A percentile compares a stretch with the other conserved stretches of the same genome.
Evolutionary conservation across 192 early-diverging fungal genomes (phyloP).

Genomic region (Coemansia reversa): DNA sequence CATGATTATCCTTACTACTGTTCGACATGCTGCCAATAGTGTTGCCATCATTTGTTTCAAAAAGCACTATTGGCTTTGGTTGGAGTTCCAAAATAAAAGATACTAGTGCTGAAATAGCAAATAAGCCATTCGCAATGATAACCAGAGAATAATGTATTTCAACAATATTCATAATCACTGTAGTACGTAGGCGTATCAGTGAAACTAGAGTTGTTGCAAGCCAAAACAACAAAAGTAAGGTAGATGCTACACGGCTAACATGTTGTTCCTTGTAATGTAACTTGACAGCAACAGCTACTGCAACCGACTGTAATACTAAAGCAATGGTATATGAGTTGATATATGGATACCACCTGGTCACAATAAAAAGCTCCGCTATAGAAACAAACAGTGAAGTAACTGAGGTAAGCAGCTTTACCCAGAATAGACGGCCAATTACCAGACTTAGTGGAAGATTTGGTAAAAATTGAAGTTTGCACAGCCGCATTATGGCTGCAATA

Average conservation of each 20-base stretch:
- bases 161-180: constrained; percentile 11
- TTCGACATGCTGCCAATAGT: constrained; percentile 6
- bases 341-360: not conserved
- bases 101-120: constrained; percentile 26
- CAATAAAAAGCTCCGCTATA: constrained; percentile 18
- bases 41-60: constrained; percentile 22
- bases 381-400: constrained; percentile 25
- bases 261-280: constrained; percentile 1
- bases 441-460: constrained; percentile 11
- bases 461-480: constrained; percentile 4
- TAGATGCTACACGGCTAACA: constrained; percentile 32
- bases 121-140: constrained; percentile 11
- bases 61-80: constrained; percentile 34
- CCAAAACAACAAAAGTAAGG: constrained; percentile 49
- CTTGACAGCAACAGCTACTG: constrained; percentile 24
- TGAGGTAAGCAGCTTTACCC: constrained; percentile 24
- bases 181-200: constrained; percentile 42
- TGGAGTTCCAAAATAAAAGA: constrained; percentile 33
- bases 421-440: constrained; percentile 22
- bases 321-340: constrained; percentile 20
- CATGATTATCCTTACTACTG: not conserved
- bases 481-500: constrained; percentile 12
- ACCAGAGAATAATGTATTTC: constrained; percentile 4
- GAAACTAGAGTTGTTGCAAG: constrained; percentile 26
- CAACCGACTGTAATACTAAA: constrained; percentile 34